These are phyloP conservation scores for Delitschia confertaspora DNA, from an alignment of 495 filamentous ascomycete species.

Conservation along the genomic window DNA sequence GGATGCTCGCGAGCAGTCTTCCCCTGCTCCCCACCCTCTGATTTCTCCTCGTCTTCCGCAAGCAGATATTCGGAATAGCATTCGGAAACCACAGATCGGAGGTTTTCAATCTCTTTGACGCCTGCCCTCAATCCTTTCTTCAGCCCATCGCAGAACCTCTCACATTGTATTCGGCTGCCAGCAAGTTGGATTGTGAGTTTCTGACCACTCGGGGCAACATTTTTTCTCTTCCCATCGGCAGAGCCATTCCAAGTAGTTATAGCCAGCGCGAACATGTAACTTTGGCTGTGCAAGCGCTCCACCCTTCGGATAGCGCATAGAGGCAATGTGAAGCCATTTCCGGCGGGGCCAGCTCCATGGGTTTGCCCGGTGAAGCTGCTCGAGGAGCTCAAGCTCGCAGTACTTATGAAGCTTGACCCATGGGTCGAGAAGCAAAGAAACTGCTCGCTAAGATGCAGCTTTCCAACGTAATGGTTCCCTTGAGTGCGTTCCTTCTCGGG, in stretches of 20 bases:
- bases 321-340: constrained; percentile 94
- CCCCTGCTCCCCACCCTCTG: constrained; percentile 9
- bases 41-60: constrained; percentile 47
- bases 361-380: constrained; percentile 79
- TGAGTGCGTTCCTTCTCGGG: constrained; percentile 53
- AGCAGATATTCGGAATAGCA: constrained; percentile 94
- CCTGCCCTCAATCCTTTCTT: constrained; percentile 79
- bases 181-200: constrained; percentile 83
- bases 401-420: constrained; percentile 72
- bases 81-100: constrained; percentile 65
- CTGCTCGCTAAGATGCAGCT: constrained; percentile 84
- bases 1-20: constrained; percentile 44
- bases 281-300: constrained; percentile 83
- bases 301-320: constrained; percentile 84
- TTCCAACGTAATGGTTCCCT: constrained; percentile 84
- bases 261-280: constrained; percentile 81
- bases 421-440: constrained; percentile 96
- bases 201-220: constrained; percentile 49
- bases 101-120: constrained; percentile 74
- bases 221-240: constrained; percentile 41
- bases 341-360: constrained; percentile 82
- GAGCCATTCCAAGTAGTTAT: constrained; percentile 95
- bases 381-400: constrained; percentile 64
- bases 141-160: constrained; percentile 90
- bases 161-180: constrained; percentile 78